Evolutionary conservation across 306 rosid genomes (phyloP), one percentile per base, ranked within the genome.

Genomic region (Rubus parviflorus): DNA sequence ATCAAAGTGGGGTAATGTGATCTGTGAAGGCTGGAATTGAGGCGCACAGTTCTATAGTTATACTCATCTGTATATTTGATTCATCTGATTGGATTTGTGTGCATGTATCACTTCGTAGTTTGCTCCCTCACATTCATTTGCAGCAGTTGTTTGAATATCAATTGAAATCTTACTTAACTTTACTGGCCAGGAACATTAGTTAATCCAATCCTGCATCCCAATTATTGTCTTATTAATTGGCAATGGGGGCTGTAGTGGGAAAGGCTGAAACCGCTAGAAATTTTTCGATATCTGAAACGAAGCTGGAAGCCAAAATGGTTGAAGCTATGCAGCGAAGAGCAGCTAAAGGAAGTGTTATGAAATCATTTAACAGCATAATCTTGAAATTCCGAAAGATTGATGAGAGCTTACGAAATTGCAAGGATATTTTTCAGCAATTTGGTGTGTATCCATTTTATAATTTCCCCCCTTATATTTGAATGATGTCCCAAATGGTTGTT

Each of bases 331-430:
- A 75, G 80, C 83, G 75, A 56, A 89, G 97, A 74, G 93, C 88
- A 20, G 79, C 86, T 38, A 85, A 73, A 8, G 99, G 99, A 81
- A 79, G 84, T 79, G 74, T 87, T 15, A 80, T 88, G 81, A 95
- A 83, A 81, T 92, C 99, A 16, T 92, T 95, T 85, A 85, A 95
- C 84, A 80, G 83, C 80, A 75, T 95, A 74, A 91, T 95, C 86
- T 85, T 95, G 87, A 92, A 95, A 70, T 95, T 95, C 73, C 97
- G 93, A 40, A 95, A 95, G 89, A 90, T 95, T 38, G 99, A 92
- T 38, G 96, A 86, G 79, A 95, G 88, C 86, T 86, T 95, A 38
- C 83, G 96, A 80, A 95, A 87, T 63, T 95, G 99, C 92, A 87
- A 84, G 85, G 83, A 84, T 64, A 90, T 81, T 78, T 95, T 90